Conservation (phyloP, 495 filamentous ascomycete genomes). For the Mycothermus thermophilus region DNA sequence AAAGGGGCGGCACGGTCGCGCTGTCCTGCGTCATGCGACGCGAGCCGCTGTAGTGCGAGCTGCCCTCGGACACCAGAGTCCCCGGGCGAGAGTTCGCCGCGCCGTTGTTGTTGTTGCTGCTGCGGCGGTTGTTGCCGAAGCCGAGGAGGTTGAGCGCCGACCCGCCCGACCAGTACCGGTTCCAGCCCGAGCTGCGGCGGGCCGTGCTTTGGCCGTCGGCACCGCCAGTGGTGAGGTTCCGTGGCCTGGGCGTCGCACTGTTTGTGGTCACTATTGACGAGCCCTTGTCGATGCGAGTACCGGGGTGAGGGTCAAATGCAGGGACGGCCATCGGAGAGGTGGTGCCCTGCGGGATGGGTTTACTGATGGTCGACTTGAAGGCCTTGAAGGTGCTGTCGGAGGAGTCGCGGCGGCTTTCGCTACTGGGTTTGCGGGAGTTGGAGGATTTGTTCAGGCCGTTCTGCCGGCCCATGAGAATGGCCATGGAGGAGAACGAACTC, state of each 20-base stretch:
- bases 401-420: slow-evolving; percentile 35
- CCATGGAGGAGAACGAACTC: slow-evolving; percentile 41
- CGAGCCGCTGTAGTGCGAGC: slow-evolving; percentile 40
- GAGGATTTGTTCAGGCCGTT: slow-evolving; percentile 13
- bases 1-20: slow-evolving; percentile 39
- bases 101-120: slow-evolving; percentile 9
- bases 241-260: slow-evolving; percentile 21
- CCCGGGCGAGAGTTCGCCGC: slow-evolving; percentile 24
- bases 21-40: slow-evolving; percentile 40
- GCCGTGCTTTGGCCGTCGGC: slow-evolving; percentile 17
- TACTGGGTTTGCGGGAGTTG: slow-evolving; percentile 31
- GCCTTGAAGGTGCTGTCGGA: slow-evolving; percentile 36
- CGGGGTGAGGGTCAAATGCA: slow-evolving; percentile 12
- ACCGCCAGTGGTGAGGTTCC: slow-evolving; percentile 12
- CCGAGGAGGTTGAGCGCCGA: slow-evolving; percentile 39
- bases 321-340: slow-evolving; percentile 3
- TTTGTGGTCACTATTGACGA: slow-evolving; percentile 26
- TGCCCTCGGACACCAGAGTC: slow-evolving; percentile 31
- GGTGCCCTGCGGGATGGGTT: slow-evolving; percentile 33
- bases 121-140: slow-evolving; percentile 22
- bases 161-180: slow-evolving; percentile 46
- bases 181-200: slow-evolving; percentile 46
- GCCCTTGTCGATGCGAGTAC: slow-evolving; percentile 25
- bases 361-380: slow-evolving; percentile 41
- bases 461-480: slow-evolving; percentile 41